A percentile compares a stretch with the other conserved stretches of the same genome.
Evolutionary conservation across 1,284 basidiomycete genomes (phyloP).

Genomic region (Hemileia vastatrix): DNA sequence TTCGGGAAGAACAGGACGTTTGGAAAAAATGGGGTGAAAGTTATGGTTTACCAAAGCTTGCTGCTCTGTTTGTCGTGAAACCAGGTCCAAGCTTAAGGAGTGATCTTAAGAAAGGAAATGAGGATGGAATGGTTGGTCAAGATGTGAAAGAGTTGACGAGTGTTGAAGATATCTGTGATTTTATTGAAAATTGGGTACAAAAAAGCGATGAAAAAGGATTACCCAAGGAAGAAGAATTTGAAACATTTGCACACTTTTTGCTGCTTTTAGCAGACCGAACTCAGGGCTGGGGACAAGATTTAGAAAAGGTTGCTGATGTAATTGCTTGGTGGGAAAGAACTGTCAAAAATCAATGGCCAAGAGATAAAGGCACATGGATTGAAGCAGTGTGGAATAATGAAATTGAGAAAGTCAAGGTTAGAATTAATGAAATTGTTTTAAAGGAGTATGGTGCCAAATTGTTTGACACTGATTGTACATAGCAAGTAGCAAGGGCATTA

Average conservation of each 20-base stretch:
- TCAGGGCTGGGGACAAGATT: conserved; percentile 9
- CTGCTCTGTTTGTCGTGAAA: background rate
- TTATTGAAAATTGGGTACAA: conserved; percentile 11
- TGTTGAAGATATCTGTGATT: conserved; percentile 7
- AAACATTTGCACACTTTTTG: conserved; percentile 8
- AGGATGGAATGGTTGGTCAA: too few relatives aligned
- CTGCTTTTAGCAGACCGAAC: background rate
- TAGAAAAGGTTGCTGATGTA: conserved; percentile 12
- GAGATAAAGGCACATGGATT: background rate
- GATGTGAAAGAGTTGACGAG: conserved; percentile 4
- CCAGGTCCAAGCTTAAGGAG: too few relatives aligned
- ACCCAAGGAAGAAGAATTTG: conserved; percentile 2
- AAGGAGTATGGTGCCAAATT: background rate
- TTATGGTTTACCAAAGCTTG: conserved; percentile 3
- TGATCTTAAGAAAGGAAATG: too few relatives aligned
- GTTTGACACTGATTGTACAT: too few relatives aligned
- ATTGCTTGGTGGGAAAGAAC: conserved; percentile 10
- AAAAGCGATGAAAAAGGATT: background rate
- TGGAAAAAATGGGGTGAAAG: conserved; percentile 19
- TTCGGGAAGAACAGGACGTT: background rate
- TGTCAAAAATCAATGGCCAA: background rate
- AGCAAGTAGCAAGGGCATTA: too few relatives aligned
- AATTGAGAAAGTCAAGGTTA: background rate
- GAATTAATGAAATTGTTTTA: background rate
- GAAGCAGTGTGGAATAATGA: background rate